Evolutionary conservation across 1,139 yeast species (phyloP), one percentile per base, ranked within the genome.

Genomic region (Groenewaldozyma auringiensis): DNA sequence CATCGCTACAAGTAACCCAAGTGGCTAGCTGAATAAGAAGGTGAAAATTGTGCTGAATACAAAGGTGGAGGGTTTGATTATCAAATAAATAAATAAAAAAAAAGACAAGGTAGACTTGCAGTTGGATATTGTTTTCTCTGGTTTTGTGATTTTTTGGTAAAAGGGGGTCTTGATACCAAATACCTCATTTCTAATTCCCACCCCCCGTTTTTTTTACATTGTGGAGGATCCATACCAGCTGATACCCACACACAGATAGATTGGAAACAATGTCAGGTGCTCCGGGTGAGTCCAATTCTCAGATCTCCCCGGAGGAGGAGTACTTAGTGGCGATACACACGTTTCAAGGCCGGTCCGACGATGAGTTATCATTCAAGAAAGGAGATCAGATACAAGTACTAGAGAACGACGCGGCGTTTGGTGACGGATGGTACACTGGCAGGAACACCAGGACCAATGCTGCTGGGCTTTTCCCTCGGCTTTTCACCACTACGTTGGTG

Each of bases 351-450:
- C 74, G 97, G 45, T 71, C 89, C 50, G 95, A 87, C 21, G 98
- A 94, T 64, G 99, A 92, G 66, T 70, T 92, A 41, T 78, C 81
- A 40, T 71, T 92, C 53, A 74, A 72, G 43, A 78, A 83, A 21
- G 97, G 97, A 21, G 97, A 92, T 58, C 81, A 79, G 53, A 75
- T 94, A 47, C 94, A 88, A 62, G 88, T 92, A 14, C 75, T 94
- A 22, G 87, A 94, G 38, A 96, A 88, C 63, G 99, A 92, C 65
- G 77, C 81, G 51, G 96, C 86, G 58, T 92, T 84, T 64, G 84
- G 86, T 55, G 99, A 92, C 63, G 97, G 97, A n/a, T 92, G 99
- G 99, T 92, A 82, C 59, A 76, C 76, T 53, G 96, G 97, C 8
- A 81, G 81, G 52, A 88, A 89, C 56, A 63, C 85, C 45, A 61